Evolutionary conservation across 352 stramenopile species (phyloP).

Genomic region (Blastocystis sp.): DNA sequence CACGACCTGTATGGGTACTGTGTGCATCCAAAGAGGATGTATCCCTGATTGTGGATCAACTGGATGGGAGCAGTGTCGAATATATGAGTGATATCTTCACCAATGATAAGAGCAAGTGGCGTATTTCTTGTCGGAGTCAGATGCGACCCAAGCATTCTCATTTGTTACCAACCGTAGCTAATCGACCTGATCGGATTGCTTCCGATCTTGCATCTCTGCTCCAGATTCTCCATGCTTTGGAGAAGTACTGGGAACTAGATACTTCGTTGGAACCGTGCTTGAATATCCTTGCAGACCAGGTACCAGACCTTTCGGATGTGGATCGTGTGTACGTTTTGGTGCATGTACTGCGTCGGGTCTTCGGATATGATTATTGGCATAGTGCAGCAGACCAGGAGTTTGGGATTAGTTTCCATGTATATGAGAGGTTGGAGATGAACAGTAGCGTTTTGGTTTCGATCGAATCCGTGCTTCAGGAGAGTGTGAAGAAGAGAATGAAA

Average conservation of each 20-base stretch:
- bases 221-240: not conserved
- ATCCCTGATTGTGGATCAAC: not conserved
- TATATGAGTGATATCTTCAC: not conserved
- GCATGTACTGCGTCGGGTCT: slow-evolving; percentile 12
- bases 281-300: not conserved
- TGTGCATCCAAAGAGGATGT: not conserved
- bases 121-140: not conserved
- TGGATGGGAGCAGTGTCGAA: not conserved
- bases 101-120: not conserved
- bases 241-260: slow-evolving; percentile 15
- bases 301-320: not conserved
- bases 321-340: not conserved
- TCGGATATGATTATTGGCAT: slow-evolving; percentile 42
- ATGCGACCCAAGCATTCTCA: not conserved
- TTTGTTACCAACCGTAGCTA: not conserved
- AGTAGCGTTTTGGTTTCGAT: slow-evolving; percentile 3
- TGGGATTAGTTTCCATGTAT: slow-evolving; percentile 25
- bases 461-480: not conserved
- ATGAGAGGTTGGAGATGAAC: not conserved
- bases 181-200: not conserved
- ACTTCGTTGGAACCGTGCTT: not conserved
- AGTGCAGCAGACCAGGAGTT: slow-evolving; percentile 3
- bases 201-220: not conserved
- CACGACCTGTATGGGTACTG: not conserved
- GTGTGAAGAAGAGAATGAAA: not conserved